phyloP scores from a whole-genome alignment of 192 early-diverging fungal species.

The Obelidium mucronatum region DNA sequence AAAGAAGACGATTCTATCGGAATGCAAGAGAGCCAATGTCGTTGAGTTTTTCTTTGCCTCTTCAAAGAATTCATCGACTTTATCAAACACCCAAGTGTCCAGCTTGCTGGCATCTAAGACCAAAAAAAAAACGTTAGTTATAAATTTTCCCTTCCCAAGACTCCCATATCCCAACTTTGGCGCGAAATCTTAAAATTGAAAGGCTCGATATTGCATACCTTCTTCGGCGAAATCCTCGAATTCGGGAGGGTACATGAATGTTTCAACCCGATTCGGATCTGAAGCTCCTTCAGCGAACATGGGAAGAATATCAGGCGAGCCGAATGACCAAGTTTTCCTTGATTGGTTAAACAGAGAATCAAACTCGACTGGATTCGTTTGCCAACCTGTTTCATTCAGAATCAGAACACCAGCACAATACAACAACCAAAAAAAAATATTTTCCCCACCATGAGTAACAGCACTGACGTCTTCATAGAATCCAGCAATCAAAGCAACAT shows the following conservation, averaged over 20 bases:
- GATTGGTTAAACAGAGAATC: slow-evolving; percentile 96
- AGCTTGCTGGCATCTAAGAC: slow-evolving; percentile 77
- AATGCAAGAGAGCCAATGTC: slow-evolving; percentile 66
- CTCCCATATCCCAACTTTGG: too few relatives aligned
- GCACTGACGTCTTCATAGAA: slow-evolving; percentile 99
- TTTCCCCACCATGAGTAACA: slow-evolving; percentile 81
- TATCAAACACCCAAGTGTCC: slow-evolving; percentile 93
- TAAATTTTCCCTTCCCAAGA: not conserved
- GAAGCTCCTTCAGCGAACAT: slow-evolving; percentile 96
- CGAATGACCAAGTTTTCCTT: slow-evolving; percentile 95
- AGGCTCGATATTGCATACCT: slow-evolving; percentile 23
- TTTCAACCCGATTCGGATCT: slow-evolving; percentile 79
- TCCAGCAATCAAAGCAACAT: slow-evolving; percentile 97
- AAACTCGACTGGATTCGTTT: slow-evolving; percentile 96
- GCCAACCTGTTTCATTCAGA: slow-evolving; percentile 74
- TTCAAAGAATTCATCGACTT: slow-evolving; percentile 76
- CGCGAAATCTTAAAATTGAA: too few relatives aligned
- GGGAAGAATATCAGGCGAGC: slow-evolving; percentile 95
- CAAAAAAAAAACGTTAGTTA: slow-evolving; percentile 26
- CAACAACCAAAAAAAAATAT: not conserved
- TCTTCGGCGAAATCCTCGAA: slow-evolving; percentile 85
- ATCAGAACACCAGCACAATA: not conserved
- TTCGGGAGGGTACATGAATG: slow-evolving; percentile 88
- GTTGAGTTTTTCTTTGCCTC: slow-evolving; percentile 46
- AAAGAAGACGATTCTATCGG: slow-evolving; percentile 88